Evolutionary conservation across 495 filamentous ascomycete species (phyloP), one percentile per base, ranked within the genome.

Genomic region (Penicillium macrosclerotiorum): DNA sequence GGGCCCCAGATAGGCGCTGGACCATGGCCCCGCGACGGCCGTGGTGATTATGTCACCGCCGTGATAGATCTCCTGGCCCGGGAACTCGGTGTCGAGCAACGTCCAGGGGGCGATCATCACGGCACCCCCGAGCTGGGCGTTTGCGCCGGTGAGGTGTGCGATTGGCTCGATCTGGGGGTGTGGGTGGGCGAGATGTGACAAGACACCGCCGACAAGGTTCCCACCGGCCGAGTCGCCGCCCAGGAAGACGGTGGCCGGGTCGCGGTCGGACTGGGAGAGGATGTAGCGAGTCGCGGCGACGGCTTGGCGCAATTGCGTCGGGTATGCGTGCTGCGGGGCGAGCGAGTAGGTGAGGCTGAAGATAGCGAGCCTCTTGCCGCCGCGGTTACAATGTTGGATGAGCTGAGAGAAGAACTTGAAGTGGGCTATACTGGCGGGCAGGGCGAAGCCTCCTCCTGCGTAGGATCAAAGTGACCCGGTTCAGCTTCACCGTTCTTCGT

Each of bases 211-310:
- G 22, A 72, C 68, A 0, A 88, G 65, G 41, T 85, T 85, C 3
- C 72, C 84, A 44, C 84, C 82, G 0, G 84, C 84, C 1, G 81
- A 84, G 65, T 88, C 83, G 8, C 84, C 84, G 33, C 61, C 78
- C 0, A 88, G 55, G 45, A 76, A 64, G 45, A 88, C 63, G 18
- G 72, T 64, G 0, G 54, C 41, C 0, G 79, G 73, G 23, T 63
- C 57, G 18, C 64, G 73, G 31, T 62, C 45, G 20, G 60, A 58
- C 2, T 65, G 53, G 5, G 69, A 57, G 5, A 84, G 51, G n/a
- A 84, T 57, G 59, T 82, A 70, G 19, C 71, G 66, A 14, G 83
- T 61, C 12, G 70, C 62, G 13, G 68, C 62, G 14, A 74, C 71
- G 2, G 77, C 82, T 56, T 86, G 80, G 32, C 65, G 64, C 9